phyloP scores from a whole-genome alignment of 2,329 filamentous ascomycete species.

The Calonectria naviculata region DNA sequence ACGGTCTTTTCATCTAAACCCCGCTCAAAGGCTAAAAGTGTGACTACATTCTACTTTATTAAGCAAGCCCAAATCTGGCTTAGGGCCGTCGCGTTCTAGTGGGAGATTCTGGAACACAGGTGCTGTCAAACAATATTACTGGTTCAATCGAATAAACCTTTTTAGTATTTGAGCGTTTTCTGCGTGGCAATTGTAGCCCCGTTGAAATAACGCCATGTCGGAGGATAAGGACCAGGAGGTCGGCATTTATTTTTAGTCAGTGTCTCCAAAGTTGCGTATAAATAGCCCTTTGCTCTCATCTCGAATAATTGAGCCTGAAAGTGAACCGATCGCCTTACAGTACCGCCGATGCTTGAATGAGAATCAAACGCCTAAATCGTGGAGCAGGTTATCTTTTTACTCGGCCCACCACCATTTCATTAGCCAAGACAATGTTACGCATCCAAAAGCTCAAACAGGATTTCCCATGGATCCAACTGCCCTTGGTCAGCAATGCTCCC shows the following conservation, averaged over 20 bases:
- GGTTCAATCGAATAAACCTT: neutral
- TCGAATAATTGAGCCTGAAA: too few relatives aligned
- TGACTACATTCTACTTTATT: neutral
- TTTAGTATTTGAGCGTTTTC: too few relatives aligned
- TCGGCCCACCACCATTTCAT: neutral
- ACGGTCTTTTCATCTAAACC: too few relatives aligned
- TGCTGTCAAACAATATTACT: neutral
- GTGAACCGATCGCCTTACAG: too few relatives aligned
- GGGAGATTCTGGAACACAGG: neutral
- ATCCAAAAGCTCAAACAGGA: neutral
- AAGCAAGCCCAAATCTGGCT: neutral
- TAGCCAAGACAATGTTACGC: neutral
- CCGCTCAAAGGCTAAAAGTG: neutral
- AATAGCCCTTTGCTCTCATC: too few relatives aligned
- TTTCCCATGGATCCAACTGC: neutral
- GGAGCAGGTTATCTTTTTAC: neutral
- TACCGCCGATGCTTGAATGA: neutral
- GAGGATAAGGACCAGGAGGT: too few relatives aligned
- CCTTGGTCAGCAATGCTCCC: neutral
- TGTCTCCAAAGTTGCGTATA: too few relatives aligned
- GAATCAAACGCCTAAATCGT: neutral
- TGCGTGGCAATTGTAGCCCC: too few relatives aligned
- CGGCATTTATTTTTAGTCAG: too few relatives aligned
- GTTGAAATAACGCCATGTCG: too few relatives aligned
- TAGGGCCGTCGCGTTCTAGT: neutral